Base-by-base conservation (phyloP, 768 basidiomycete species). In the Phlegmacium glaucopus region DNA sequence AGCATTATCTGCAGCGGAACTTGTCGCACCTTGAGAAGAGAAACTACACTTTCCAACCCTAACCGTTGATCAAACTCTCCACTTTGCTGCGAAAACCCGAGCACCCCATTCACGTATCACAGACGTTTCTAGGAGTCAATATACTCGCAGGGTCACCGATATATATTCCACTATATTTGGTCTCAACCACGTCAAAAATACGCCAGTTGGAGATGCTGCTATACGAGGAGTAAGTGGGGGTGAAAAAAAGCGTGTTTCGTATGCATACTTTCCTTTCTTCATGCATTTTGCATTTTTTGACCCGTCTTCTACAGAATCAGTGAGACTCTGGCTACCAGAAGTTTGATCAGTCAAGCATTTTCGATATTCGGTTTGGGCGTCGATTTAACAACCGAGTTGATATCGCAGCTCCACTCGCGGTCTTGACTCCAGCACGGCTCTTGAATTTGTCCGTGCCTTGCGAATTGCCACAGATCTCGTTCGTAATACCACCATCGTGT, bases 11-110 rank as follows among this genome's bases (percentile, higher is more conserved):
- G n/a, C n/a, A n/a, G n/a, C n/a, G n/a, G n/a, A n/a, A n/a, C n/a
- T n/a, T n/a, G n/a, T n/a, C n/a, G n/a, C n/a, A n/a, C n/a, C n/a
- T n/a, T n/a, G n/a, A n/a, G 90, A 90, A 66, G 90, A 92, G 60
- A 90, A 94, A 61, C 72, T 88, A 9, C 90, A 94, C 61, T 87
- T 94, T 58, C 87, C 91, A 3, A 88, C 86, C 9, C 75, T 96
- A 15, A 88, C 86, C 9, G 89, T 92, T 18, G 75, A 79, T 45
- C 77, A 92, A 59, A 92, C 90, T 0, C 72, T 96, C 36, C 67
- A 65, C 5, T 87, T 90, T 45, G 84, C 87, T 0, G 78, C 83
- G 0, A 76, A 72, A 50, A 83, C 79, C 10, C 83, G 90, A 18
- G 78, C 79, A 9, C 90, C 91, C 2, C 77, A 70, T 9, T 69